Evolutionary conservation across 1,284 basidiomycete genomes (phyloP), one percentile per base, ranked within the genome.

Genomic region (Ceraceosorus guamensis): DNA sequence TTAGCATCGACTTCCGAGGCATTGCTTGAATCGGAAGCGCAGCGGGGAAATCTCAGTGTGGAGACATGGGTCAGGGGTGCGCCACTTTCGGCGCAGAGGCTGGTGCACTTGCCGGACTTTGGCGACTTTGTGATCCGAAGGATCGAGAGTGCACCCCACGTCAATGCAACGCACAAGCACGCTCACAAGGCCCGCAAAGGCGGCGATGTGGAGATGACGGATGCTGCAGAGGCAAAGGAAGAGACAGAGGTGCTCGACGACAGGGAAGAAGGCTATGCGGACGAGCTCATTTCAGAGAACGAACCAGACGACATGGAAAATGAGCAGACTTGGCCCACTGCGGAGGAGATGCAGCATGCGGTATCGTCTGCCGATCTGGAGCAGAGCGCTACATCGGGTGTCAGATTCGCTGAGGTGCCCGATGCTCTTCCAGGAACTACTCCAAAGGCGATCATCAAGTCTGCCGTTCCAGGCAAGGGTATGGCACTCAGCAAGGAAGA

Each of bases 301-400:
- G 84, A 87, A 34, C 88, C 88, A 0, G 91, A 97, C 68, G 84
- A 89, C 59, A 82, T 96, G 78, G 84, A 82, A 13, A 93, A 93
- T 72, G 93, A 98, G 73, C 93, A 98, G 78, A 98, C 93, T 0
- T 97, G 93, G 92, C 93, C 93, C 0, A 96, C 91, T 0, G 91
- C 97, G 75, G 93, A 97, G 67, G 93, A 97, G 76, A 89, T 98
- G 85, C 59, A 63, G 80, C 45, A 53, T 33, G 64, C 48, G 39
- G 46, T 13, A 6, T 33, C 32, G 11, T n/a, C 14, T 57, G 64
- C 63, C 39, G 64, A 70, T 18, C 24, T 37, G 39, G 33, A 14
- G 16, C 24, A 37, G 14, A 32, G 34, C 52, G 24, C 24, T 24
- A 24, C 24, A 63, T 30, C 61, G 61, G 30, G 61, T 63, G 53